Evolutionary conservation across 768 basidiomycete genomes (phyloP).

Genomic region (Russula dissimulans): DNA sequence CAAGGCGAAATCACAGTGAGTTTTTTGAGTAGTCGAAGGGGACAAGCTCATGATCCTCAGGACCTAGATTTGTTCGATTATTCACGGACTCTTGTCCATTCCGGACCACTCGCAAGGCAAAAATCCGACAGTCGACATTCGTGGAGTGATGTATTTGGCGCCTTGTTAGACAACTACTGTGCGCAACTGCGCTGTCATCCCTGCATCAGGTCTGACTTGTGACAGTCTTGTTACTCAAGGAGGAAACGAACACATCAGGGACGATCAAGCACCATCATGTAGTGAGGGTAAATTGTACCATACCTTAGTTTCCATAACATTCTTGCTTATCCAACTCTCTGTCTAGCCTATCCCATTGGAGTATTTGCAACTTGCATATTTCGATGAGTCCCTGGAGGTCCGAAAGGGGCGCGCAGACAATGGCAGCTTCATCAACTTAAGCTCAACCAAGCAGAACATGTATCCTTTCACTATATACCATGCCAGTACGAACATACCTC

Average conservation of each 20-base stretch:
- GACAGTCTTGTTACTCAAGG: conserved; percentile 55
- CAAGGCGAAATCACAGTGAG: conserved; percentile 77
- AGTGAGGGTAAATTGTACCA: conserved; percentile 46
- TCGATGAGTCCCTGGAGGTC: conserved; percentile 47
- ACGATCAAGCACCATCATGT: conserved; percentile 43
- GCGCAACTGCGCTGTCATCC: conserved; percentile 22
- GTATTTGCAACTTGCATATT: conserved; percentile 64
- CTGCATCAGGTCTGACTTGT: conserved; percentile 5
- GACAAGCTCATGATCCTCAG: conserved; percentile 31
- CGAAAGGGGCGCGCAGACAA: conserved; percentile 57
- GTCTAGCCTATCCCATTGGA: conserved; percentile 69
- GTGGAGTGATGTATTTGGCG: conserved; percentile 62
- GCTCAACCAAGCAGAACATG: conserved; percentile 43
- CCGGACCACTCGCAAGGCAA: conserved; percentile 50
- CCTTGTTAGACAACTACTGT: conserved; percentile 74
- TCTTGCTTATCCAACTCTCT: conserved; percentile 5
- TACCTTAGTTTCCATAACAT: background rate
- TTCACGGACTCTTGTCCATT: conserved; percentile 60
- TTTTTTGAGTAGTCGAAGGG: background rate
- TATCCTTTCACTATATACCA: conserved; percentile 78
- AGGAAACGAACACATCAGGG: conserved; percentile 46
- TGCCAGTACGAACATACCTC: conserved; percentile 41
- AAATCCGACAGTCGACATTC: conserved; percentile 59
- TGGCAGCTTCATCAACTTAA: conserved; percentile 45
- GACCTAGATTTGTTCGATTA: conserved; percentile 78